Evolutionary conservation across 805 yeast species (phyloP), one percentile per base, ranked within the genome.

Genomic region (Starmerella davenportii): DNA sequence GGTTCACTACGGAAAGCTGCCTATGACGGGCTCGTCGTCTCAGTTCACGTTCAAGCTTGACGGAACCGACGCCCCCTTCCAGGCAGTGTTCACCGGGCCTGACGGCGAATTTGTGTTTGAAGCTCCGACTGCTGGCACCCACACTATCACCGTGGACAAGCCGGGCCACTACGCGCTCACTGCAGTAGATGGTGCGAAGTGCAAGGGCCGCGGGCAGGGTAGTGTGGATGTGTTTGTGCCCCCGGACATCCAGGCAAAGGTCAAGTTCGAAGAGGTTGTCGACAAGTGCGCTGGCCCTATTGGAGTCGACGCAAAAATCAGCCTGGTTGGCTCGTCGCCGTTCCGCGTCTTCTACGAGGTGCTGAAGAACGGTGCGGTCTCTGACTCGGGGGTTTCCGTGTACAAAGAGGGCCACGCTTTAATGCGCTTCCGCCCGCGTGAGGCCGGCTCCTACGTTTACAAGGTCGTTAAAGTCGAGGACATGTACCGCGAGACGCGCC

Each of bases 271-370:
- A 13, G 72, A 87, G 2, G 72, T 87, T 2, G 63, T 72, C 20
- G 96, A 87, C 51, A 71, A 77, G 36, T 90, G 99, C 61, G 79
- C 90, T 23, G 98, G 98, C 0, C 81, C 84, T 34, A 75, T 82
- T 7, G 98, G 95, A 0, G 72, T 84, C 42, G 64, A 67, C 24
- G 82, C 81, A 44, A 79, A 76, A 37, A 64, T 85, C 41, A 57
- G 66, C 1, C 63, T 77, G 37, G 61, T 68, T 4, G 96, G 98
- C 15, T 70, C 74, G 21, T 79, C 93, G 0, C 95, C 96, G 1
- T 90, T 78, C 59, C 66, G 66, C 39, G 65, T 82, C 19, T 68
- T 76, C 13, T 78, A 70, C 49, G 69, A 71, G 40, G 35, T 50
- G 5, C 24, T 34, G 15, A 37, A 40, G 16, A 28, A 33, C 4